A percentile compares a stretch with the other conserved stretches of the same genome.
Conservation (phyloP, 106 monocot species). For the Platanthera guangdongensis region DNA sequence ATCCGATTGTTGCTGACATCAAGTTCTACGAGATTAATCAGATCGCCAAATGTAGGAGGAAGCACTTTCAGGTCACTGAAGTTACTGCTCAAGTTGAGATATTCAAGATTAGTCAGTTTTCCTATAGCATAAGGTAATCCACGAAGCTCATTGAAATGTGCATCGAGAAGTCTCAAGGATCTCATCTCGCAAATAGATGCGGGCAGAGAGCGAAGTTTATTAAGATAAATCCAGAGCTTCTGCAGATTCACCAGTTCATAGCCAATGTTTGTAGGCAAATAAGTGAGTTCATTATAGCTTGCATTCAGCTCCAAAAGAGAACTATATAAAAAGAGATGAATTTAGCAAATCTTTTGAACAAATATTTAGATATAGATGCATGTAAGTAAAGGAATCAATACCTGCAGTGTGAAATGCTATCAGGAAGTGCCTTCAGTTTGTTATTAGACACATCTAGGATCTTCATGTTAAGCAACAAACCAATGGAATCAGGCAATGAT, state of each 20-base stretch:
- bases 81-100: conserved; percentile 74
- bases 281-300: conserved; percentile 70
- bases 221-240: conserved; percentile 61
- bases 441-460: conserved; percentile 77
- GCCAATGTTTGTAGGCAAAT: conserved; percentile 88
- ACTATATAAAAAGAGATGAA: conserved; percentile 17
- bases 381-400: conserved; percentile 1
- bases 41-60: conserved; percentile 61
- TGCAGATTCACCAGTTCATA: conserved; percentile 57
- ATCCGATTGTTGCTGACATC: conserved; percentile 95
- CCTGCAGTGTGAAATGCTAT: conserved; percentile 90
- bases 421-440: conserved; percentile 80
- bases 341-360: not conserved
- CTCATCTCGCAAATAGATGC: conserved; percentile 67
- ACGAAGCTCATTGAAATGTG: conserved; percentile 83
- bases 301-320: conserved; percentile 86
- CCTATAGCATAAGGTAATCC: conserved; percentile 70
- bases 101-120: conserved; percentile 60
- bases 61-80: conserved; percentile 77
- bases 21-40: conserved; percentile 64
- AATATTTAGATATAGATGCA: not conserved
- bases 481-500: conserved; percentile 83
- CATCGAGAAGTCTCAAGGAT: conserved; percentile 59
- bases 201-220: conserved; percentile 87
- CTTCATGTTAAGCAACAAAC: conserved; percentile 70